Evolutionary conservation across 306 rosid genomes (phyloP).

Genomic region (Hylodesmum podocarpum): DNA sequence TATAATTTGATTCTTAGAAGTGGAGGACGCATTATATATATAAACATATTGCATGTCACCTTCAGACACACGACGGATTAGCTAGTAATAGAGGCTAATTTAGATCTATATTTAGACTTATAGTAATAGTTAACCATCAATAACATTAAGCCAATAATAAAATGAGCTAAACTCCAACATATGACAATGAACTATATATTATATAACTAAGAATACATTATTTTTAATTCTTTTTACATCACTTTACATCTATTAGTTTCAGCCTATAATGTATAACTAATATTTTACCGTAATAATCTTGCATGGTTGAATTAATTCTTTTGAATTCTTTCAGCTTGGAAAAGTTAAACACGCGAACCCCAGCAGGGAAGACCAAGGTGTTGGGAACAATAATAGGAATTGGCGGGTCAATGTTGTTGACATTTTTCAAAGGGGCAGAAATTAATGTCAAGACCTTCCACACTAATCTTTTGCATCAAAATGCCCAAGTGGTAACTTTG

Average conservation of each 20-base stretch:
- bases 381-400: constrained; percentile 39
- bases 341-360: constrained; percentile 17
- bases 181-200: neutral
- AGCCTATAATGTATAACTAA: neutral
- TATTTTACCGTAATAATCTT: neutral
- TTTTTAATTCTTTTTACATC: too few relatives aligned
- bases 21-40: neutral
- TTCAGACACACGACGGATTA: neutral
- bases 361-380: constrained; percentile 43
- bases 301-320: neutral
- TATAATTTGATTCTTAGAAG: neutral
- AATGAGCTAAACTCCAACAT: neutral
- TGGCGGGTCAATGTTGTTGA: constrained; percentile 52
- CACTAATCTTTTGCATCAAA: constrained; percentile 5
- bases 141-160: neutral
- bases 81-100: neutral
- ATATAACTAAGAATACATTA: neutral
- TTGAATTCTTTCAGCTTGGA: constrained; percentile 24
- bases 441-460: constrained; percentile 20
- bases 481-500: neutral
- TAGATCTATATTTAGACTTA: neutral
- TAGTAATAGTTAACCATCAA: neutral
- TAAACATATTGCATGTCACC: neutral
- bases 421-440: constrained; percentile 39
- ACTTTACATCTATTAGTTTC: neutral